Evolutionary conservation across 2,329 filamentous ascomycete species (phyloP).

Genomic region (Hymenotorrendiella dingleyae): DNA sequence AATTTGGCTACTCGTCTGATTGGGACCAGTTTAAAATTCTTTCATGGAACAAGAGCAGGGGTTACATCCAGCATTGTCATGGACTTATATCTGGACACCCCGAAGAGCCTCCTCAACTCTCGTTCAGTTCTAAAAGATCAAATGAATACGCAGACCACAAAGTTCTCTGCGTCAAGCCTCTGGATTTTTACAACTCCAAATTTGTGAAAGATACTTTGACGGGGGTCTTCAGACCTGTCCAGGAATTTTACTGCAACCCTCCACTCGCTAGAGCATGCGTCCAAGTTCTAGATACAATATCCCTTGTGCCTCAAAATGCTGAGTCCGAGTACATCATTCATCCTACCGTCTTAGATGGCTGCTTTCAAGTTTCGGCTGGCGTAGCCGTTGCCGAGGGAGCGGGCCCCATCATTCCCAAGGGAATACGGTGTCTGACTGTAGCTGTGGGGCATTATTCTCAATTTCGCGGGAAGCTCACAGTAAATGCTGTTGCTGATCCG

Average conservation of each 20-base stretch:
- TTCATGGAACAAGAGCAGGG: neutral
- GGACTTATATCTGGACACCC: neutral
- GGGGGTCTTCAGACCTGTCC: neutral
- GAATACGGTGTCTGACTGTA: too few species aligned
- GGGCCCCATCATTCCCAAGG: too few species aligned
- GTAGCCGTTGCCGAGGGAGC: too few species aligned
- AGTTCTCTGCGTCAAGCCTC: neutral
- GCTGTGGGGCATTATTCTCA: too few species aligned
- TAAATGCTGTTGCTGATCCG: too few species aligned
- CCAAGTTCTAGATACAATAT: neutral
- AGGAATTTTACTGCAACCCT: neutral
- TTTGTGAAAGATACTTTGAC: neutral
- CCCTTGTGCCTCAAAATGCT: neutral
- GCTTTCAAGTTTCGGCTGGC: neutral
- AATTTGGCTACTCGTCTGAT: neutral
- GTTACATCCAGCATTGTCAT: neutral
- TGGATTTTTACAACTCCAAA: neutral
- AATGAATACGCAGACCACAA: neutral
- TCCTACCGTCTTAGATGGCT: neutral
- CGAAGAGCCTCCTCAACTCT: neutral
- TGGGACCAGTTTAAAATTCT: neutral
- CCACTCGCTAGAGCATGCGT: neutral
- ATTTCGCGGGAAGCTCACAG: too few species aligned
- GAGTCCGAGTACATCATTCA: slow-evolving; percentile 1
- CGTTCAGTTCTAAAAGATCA: too few species aligned